A percentile compares a stretch with the other conserved stretches of the same genome.
Evolutionary conservation across 805 yeast genomes (phyloP).

Genomic region (Ogataea populi-albae): DNA sequence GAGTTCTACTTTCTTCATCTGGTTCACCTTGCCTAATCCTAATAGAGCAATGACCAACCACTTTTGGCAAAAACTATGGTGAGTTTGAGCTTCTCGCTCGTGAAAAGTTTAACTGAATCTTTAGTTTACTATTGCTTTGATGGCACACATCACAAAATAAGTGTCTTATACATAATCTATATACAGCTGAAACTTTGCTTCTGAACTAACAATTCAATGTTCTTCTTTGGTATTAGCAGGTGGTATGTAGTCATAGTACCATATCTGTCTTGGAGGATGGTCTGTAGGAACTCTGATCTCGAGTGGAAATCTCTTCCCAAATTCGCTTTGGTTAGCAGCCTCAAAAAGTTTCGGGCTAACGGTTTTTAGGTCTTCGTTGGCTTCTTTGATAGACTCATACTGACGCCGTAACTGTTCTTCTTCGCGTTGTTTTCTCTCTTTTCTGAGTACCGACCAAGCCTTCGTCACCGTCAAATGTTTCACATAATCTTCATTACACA

Average conservation of each 20-base stretch:
- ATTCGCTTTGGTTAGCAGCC: slow-evolving; percentile 57
- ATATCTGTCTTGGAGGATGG: slow-evolving; percentile 75
- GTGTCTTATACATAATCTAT: too few species aligned
- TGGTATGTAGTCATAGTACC: slow-evolving; percentile 61
- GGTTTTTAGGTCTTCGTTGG: slow-evolving; percentile 65
- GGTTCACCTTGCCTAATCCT: slow-evolving; percentile 45
- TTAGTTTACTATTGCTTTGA: too few species aligned
- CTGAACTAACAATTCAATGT: too few species aligned
- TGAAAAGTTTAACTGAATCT: slow-evolving; percentile 1
- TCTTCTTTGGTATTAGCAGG: too few species aligned
- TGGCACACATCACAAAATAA: too few species aligned
- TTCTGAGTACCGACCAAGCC: slow-evolving; percentile 73
- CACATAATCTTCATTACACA: slow-evolving; percentile 75
- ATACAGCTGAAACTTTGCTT: too few species aligned
- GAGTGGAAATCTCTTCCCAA: slow-evolving; percentile 66
- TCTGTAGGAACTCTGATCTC: slow-evolving; percentile 89
- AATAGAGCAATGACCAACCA: slow-evolving; percentile 31
- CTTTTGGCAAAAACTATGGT: slow-evolving; percentile 24
- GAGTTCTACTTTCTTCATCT: slow-evolving; percentile 32
- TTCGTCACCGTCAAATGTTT: slow-evolving; percentile 79
- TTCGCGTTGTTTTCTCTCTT: slow-evolving; percentile 45
- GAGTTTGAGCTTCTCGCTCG: not conserved
- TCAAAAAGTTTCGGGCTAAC: slow-evolving; percentile 54
- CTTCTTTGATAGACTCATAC: slow-evolving; percentile 60
- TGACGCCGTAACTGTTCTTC: slow-evolving; percentile 52